A percentile compares a stretch with the other conserved stretches of the same genome.
These are phyloP conservation scores for Flaveria sonorensis DNA, from an alignment of 129 eudicot species.

Conservation along the genomic window DNA sequence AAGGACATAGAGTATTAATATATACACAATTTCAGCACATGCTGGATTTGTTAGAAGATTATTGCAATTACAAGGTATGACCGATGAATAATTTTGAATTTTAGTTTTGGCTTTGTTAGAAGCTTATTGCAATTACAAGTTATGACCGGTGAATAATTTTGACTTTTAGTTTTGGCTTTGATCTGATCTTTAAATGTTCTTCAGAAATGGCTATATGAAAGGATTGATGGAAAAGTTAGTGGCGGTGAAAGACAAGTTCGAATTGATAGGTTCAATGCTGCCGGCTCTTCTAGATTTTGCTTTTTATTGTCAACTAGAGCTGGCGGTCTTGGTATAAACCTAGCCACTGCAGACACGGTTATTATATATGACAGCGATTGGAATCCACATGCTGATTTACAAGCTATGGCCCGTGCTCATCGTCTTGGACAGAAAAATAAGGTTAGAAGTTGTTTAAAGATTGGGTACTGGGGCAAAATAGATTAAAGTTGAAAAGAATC, in stretches of 20 bases:
- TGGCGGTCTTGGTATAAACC: conserved; percentile 97
- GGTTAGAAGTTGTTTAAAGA: conserved; percentile 48
- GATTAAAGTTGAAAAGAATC: not conserved
- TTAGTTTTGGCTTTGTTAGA: conserved; percentile 64
- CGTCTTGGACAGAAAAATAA: conserved; percentile 97
- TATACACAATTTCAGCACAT: conserved; percentile 98
- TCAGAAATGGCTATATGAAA: conserved; percentile 91
- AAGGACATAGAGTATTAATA: conserved; percentile 92
- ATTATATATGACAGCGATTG: conserved; percentile 97
- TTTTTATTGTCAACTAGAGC: conserved; percentile 97
- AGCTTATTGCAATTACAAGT: conserved; percentile 85
- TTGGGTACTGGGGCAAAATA: not conserved
- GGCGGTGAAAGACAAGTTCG: conserved; percentile 98
- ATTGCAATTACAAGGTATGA: conserved; percentile 75
- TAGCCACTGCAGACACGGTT: conserved; percentile 97
- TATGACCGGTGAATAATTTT: conserved; percentile 25
- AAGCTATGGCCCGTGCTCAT: conserved; percentile 99
- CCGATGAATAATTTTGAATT: not conserved
- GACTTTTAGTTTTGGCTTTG: conserved; percentile 12
- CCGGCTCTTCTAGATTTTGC: conserved; percentile 87
- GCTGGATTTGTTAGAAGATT: conserved; percentile 95
- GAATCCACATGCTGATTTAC: conserved; percentile 99
- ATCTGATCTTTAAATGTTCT: conserved; percentile 6
- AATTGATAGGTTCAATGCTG: conserved; percentile 91
- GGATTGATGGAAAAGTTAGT: conserved; percentile 98